A percentile compares a stretch with the other conserved stretches of the same genome.
These are phyloP conservation scores for Serpula lacrymans DNA, from an alignment of 768 basidiomycete genomes.

Conservation along the genomic window DNA sequence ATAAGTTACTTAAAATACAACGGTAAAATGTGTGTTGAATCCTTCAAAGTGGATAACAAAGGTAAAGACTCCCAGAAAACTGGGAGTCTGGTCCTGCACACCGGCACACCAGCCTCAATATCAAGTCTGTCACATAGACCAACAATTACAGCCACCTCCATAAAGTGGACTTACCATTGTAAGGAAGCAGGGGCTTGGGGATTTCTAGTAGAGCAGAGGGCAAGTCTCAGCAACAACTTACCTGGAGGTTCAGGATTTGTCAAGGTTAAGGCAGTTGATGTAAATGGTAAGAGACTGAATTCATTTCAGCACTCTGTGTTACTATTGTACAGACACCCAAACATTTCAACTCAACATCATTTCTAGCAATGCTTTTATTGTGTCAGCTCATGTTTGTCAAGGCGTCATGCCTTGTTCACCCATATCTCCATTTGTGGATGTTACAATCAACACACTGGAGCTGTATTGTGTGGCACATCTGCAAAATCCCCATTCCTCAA, in stretches of 20 bases:
- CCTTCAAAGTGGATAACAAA: too few species aligned
- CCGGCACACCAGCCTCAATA: too few species aligned
- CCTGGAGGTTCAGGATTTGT: not conserved
- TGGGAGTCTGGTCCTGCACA: too few species aligned
- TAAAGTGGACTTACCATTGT: not conserved
- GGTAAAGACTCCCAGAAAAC: too few species aligned
- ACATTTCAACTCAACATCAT: not conserved
- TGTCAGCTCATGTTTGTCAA: slow-evolving; percentile 4
- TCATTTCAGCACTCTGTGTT: not conserved
- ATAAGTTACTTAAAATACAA: too few species aligned
- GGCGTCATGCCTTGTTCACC: slow-evolving; percentile 7
- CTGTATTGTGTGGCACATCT: slow-evolving; percentile 9
- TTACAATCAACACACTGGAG: slow-evolving; percentile 7
- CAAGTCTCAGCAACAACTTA: too few species aligned
- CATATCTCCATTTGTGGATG: not conserved
- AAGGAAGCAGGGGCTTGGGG: not conserved
- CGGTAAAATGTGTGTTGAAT: too few species aligned
- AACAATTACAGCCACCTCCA: not conserved
- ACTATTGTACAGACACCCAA: slow-evolving; percentile 1
- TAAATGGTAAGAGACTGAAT: slow-evolving; percentile 1
- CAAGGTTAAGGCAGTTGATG: not conserved
- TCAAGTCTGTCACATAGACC: too few species aligned
- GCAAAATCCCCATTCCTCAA: slow-evolving; percentile 13
- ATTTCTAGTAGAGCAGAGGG: too few species aligned
- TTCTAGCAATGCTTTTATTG: not conserved